These are phyloP conservation scores for Achaetomiella virescens DNA, from an alignment of 495 filamentous ascomycete genomes.

Conservation along the genomic window DNA sequence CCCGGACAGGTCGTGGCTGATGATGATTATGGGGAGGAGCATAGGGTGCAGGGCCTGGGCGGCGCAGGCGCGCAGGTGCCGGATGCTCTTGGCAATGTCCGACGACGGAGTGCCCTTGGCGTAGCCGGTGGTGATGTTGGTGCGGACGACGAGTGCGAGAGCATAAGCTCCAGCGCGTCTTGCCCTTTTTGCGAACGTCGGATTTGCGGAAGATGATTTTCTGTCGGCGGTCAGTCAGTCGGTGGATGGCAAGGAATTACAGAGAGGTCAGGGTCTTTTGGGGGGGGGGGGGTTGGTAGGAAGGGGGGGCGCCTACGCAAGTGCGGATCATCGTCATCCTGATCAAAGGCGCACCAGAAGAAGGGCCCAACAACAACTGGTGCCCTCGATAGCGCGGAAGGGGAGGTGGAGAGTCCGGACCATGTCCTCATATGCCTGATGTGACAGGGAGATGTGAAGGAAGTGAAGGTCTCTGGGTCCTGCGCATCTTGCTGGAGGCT, in stretches of 20 bases:
- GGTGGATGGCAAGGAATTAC: too few species aligned
- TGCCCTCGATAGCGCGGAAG: constrained; percentile 46
- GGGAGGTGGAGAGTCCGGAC: constrained; percentile 41
- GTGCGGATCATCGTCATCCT: constrained; percentile 45
- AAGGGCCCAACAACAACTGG: constrained; percentile 49
- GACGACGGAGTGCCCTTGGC: constrained; percentile 49
- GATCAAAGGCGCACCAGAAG: constrained; percentile 50
- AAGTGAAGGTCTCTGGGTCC: constrained; percentile 46
- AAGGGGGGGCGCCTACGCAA: constrained; percentile 33
- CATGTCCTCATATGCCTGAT: constrained; percentile 37
- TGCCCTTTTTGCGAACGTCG: constrained; percentile 53
- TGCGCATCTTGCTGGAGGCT: constrained; percentile 48
- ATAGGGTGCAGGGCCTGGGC: constrained; percentile 46
- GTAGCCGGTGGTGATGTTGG: constrained; percentile 46
- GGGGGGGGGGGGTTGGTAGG: neutral
- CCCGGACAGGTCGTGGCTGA: constrained; percentile 43
- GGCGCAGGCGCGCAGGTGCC: constrained; percentile 40
- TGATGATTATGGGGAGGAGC: constrained; percentile 48
- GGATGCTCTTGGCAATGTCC: constrained; percentile 41
- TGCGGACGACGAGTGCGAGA: constrained; percentile 49
- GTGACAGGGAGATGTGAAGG: constrained; percentile 40
- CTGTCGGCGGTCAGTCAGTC: too few species aligned
- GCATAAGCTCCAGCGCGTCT: constrained; percentile 51
- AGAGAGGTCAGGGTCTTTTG: too few species aligned
- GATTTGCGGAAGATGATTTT: constrained; percentile 52